Evolutionary conservation across 202 grass and related monocot species (phyloP), one percentile per base, ranked within the genome.

Genomic region (Musa balbisiana): DNA sequence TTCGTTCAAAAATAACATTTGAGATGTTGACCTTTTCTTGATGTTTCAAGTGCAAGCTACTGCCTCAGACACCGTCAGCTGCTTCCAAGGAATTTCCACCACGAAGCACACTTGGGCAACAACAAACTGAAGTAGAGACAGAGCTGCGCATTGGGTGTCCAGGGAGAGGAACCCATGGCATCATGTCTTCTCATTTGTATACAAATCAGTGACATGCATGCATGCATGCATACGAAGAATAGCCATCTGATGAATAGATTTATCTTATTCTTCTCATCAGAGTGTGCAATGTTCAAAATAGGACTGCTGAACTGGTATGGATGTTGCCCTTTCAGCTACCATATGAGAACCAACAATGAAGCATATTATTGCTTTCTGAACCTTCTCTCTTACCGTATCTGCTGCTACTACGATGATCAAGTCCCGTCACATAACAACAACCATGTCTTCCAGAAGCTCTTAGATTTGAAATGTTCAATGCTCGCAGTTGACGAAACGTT

Each of bases 141-240:
- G 84, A 86, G 52, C 51, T 86, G 69, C 53, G 71, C 51, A 80
- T 84, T 20, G 82, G 82, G 10, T 84, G 77, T 72, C 82, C 82
- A 29, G 71, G 52, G 13, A 73, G 20, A 53, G 23, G 71, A 15
- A 51, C 33, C 33, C 33, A 43, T 60, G 19, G 8, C 56, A 60
- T 21, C 56, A 60, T 21, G 56, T 21, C 56, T 9, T 2, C 8
- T n/a, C 14, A 20, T 8, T 20, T 60, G 56, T 60, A 60, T 60
- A 60, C 14, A 60, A 60, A 19, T 60, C 56, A 60, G 56, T 17
- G n/a, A 19, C 56, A 20, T 60, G n/a, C 33, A 43, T 43, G 16
- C 56, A 20, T 60, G n/a, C 33, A 43, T 43, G 16, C 56, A 60
- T 60, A 21, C 9, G 8, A 60, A 21, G 56, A 19, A 60, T 60